Conservation (phyloP, 1,139 yeast genomes). For the Sugiyamaella grinbergsii region DNA sequence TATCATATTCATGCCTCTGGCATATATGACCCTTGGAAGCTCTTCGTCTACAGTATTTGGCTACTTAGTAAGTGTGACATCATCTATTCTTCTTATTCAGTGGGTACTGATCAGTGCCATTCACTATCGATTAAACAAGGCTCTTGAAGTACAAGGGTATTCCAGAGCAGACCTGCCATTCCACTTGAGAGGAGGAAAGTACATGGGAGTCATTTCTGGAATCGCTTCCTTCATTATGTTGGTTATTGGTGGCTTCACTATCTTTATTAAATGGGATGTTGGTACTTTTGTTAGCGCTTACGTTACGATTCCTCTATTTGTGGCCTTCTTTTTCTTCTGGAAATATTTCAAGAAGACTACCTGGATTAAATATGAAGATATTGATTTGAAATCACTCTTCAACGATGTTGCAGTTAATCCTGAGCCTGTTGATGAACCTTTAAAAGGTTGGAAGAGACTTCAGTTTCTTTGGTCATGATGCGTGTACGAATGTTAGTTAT, state of each 20-base stretch:
- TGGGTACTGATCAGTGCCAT: conserved; percentile 79
- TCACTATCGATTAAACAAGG: conserved; percentile 77
- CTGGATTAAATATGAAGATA: conserved; percentile 15
- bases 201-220: conserved; percentile 17
- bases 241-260: conserved; percentile 20
- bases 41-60: conserved; percentile 65
- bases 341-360: conserved; percentile 19
- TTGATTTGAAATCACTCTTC: conserved; percentile 19
- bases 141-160: conserved; percentile 67
- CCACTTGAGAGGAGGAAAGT: conserved; percentile 63
- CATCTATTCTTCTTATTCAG: conserved; percentile 79
- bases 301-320: conserved; percentile 58
- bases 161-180: conserved; percentile 66
- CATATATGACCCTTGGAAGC: conserved; percentile 69
- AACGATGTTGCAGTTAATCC: conserved; percentile 15
- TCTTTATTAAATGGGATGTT: conserved; percentile 27
- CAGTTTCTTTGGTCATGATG: conserved; percentile 17
- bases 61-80: conserved; percentile 84
- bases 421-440: conserved; percentile 17
- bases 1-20: conserved; percentile 61
- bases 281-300: conserved; percentile 63
- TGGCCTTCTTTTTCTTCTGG: conserved; percentile 48
- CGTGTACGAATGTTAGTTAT: not conserved
- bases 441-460: conserved; percentile 16
- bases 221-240: conserved; percentile 14